Evolutionary conservation across 1,284 basidiomycete genomes (phyloP), one percentile per base, ranked within the genome.

Genomic region (Gymnopus androsaceus): DNA sequence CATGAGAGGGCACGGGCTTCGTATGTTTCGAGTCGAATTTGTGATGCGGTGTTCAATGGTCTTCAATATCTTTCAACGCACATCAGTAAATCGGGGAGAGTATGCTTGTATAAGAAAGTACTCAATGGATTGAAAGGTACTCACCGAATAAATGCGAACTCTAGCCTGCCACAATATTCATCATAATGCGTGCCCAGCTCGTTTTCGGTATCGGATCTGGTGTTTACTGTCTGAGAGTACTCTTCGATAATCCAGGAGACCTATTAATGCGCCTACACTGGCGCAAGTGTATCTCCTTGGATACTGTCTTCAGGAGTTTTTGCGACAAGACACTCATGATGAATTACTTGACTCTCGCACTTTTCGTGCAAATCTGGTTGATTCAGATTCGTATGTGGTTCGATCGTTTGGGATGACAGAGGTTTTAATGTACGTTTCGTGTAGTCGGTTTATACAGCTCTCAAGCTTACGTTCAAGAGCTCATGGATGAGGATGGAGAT

Each of bases 181-280:
- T 27, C 36, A 36, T 50, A 21, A 38, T 21, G 14, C 21, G 37
- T 23, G 48, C 48, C 19, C 48, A 50, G 17, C 48, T 50, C 25
- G 36, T 50, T 28, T 50, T 50, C 27, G 48, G 48, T 12, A n/a
- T 50, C 8, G 48, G 48, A n/a, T 50, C 48, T 17, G 48, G 48
- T n/a, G 27, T 50, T 27, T 50, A 50, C 36, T 50, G 48, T 9
- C 25, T 50, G 1, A 5, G 34, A 38, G 38, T 50, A 38, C 48
- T 50, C 11, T 50, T 50, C 25, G 36, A 33, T 11, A 36, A 50
- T 14, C 36, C 48, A 12, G 48, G 48, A 17, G 34, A 37, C 21
- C 15, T 50, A 11, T 25, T 40, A 2, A 50, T 23, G 14, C 34
- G 23, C 25, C 15, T 31, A 23, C 34, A 38, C 2, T 36, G 30